Conservation (phyloP, 2,329 filamentous ascomycete species). For the Diplodia intermedia region DNA sequence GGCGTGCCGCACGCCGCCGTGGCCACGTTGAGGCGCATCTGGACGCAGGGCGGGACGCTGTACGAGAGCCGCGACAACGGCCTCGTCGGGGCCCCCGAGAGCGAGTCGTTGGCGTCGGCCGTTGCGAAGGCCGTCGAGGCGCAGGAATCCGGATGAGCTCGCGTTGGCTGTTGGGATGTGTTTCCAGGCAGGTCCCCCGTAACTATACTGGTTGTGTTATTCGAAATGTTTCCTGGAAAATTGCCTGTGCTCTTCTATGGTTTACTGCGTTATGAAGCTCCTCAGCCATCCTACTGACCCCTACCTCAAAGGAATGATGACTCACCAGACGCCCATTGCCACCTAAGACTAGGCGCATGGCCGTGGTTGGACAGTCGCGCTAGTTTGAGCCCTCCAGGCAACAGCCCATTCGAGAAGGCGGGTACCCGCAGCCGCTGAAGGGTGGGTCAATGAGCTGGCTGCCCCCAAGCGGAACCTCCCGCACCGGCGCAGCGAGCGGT, state of each 20-base stretch:
- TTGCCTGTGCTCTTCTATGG: too few relatives aligned
- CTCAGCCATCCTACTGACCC: too few relatives aligned
- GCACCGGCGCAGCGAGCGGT: neutral
- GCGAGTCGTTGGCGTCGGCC: slow-evolving; percentile 14
- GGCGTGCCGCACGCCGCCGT: slow-evolving; percentile 60
- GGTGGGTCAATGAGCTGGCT: too few relatives aligned
- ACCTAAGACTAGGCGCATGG: neutral
- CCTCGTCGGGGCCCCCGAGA: slow-evolving; percentile 1
- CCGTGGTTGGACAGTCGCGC: neutral
- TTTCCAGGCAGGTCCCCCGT: neutral
- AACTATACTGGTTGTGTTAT: neutral
- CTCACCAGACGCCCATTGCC: neutral
- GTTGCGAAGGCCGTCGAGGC: slow-evolving; percentile 12
- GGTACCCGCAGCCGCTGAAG: too few relatives aligned
- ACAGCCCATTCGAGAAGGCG: neutral
- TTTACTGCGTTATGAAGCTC: too few relatives aligned
- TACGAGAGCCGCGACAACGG: slow-evolving; percentile 66
- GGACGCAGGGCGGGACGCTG: slow-evolving; percentile 74
- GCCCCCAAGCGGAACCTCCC: too few relatives aligned
- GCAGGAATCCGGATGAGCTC: neutral
- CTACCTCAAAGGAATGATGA: neutral
- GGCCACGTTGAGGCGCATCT: slow-evolving; percentile 71
- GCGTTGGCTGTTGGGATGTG: neutral
- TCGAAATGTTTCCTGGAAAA: neutral
- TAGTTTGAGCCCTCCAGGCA: neutral